Evolutionary conservation across 305 asterid species (phyloP), one percentile per base, ranked within the genome.

Genomic region (Fraxinus paxiana): DNA sequence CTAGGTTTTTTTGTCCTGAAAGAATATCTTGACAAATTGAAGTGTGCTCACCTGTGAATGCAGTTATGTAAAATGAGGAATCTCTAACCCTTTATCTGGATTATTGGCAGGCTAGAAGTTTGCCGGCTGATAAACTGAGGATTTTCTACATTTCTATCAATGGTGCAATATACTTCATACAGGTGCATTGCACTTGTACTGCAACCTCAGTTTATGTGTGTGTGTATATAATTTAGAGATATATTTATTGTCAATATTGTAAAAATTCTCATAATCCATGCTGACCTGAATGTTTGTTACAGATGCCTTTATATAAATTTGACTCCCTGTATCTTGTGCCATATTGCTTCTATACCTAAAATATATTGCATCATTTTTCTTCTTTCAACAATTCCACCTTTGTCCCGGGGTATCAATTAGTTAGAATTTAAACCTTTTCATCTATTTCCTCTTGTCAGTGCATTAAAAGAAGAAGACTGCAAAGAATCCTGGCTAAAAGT

Each of bases 101-200:
- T 78, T 73, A 73, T 75, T 88, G 85, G 75, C 97, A 96, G 99
- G 99, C 99, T 75, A 96, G 90, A 90, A 94, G 94, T 87, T 86
- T 91, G 80, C 94, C 99, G 3, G 87, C 98, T 28, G 99, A 92
- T 89, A 96, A 92, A 87, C 97, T 96, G 86, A 89, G 93, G 84
- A 79, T 87, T 67, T 88, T 76, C 84, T 96, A 92, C 73, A 77
- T 92, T 77, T 88, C 91, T 51, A 84, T 92, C 84, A 96, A 94
- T 82, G 77, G 87, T 80, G 95, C 76, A 31, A 87, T 94, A 48
- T 96, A 94, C 90, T 71, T 96, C 83, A 82, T 92, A 83, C 98
- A 95, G 98, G 98, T 95, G 79, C 73, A 83, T 77, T 81, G 76
- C 81, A 59, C 43, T 48, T 61, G 28, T 77, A 34, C 76, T 71